A percentile compares a stretch with the other conserved stretches of the same genome.
These are phyloP conservation scores for Scytalidium lignicola DNA, from an alignment of 2,329 filamentous ascomycete genomes.

Conservation along the genomic window DNA sequence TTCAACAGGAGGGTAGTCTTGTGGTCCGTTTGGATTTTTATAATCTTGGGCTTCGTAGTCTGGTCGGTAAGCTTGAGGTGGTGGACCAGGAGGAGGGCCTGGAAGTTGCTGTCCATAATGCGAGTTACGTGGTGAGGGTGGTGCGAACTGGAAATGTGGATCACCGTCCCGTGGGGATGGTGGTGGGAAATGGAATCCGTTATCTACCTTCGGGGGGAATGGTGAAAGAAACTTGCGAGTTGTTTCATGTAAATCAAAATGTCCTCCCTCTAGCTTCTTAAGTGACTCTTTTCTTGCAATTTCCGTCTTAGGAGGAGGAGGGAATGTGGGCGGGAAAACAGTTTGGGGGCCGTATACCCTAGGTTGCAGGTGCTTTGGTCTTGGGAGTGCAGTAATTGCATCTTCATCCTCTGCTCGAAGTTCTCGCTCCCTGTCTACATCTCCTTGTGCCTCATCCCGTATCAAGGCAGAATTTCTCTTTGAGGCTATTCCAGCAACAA, in stretches of 20 bases:
- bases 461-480: conserved; percentile 84
- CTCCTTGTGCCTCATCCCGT: conserved; percentile 72
- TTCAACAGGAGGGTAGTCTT: neutral
- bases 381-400: conserved; percentile 74
- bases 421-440: conserved; percentile 73
- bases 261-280: conserved; percentile 43
- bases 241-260: conserved; percentile 37
- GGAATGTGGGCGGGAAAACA: conserved; percentile 19
- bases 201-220: conserved; percentile 9
- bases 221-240: conserved; percentile 25
- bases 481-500: conserved; percentile 79
- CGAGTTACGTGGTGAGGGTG: conserved; percentile 38
- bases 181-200: conserved; percentile 53
- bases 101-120: conserved; percentile 22
- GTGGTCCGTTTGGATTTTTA: conserved; percentile 9
- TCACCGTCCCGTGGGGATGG: conserved; percentile 39
- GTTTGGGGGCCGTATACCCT: conserved; percentile 31
- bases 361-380: conserved; percentile 57
- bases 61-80: conserved; percentile 15
- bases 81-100: conserved; percentile 18
- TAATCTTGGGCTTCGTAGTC: conserved; percentile 11
- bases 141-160: conserved; percentile 57
- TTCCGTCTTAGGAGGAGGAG: conserved; percentile 23
- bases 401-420: conserved; percentile 80
- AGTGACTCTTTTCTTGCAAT: conserved; percentile 40